Base-by-base conservation (phyloP, 2,329 filamentous ascomycete genomes). In the Sporothrix luriei region DNA sequence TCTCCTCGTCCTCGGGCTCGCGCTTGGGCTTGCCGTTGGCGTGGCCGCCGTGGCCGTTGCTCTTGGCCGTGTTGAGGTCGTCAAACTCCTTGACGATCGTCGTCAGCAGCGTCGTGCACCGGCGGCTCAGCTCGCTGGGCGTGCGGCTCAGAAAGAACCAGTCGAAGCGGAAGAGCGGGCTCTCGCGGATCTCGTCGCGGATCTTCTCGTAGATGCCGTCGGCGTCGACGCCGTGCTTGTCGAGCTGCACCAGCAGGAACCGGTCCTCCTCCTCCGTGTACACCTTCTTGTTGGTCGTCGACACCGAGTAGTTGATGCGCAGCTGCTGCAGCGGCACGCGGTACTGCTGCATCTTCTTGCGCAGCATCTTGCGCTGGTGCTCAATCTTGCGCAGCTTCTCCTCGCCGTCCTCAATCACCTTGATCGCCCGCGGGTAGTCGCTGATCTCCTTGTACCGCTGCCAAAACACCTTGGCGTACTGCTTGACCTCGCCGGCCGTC, bases 81-180 rank as follows among this genome's bases (percentile, higher is more conserved):
- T 97, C 94, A 79, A 97, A 97, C 80, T 99, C 95, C 79, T 95
- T 91, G 67, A 95, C 91, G 62, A 99, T 93, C 0, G 95, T 97
- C 48, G 94, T 97, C 73, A 99, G 88, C 67, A 99, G 85, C 1
- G 96, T 99, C 43, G 92, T 96, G 82, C 95, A 98, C 67, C 96
- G 88, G 75, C 95, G 90, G 72, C 93, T 91, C 75, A 99, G 91
- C 80, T 99, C 95, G 65, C 94, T 90, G 0, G 95, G 93, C 4
- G 94, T 99, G 59, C 95, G 88, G 78, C 92, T 97, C 52, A 99
- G 85, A 84, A 99, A 97, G 83, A 99, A 99, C 96, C 96, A 99
- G 78, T 99, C 95, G 76, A 99, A 99, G 51, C 95, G 89, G 86
- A 99, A 99, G 3, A 99, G 84, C 11, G 95, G 94, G 69, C 91